phyloP scores from a whole-genome alignment of 768 basidiomycete species.

The Suillus spraguei region DNA sequence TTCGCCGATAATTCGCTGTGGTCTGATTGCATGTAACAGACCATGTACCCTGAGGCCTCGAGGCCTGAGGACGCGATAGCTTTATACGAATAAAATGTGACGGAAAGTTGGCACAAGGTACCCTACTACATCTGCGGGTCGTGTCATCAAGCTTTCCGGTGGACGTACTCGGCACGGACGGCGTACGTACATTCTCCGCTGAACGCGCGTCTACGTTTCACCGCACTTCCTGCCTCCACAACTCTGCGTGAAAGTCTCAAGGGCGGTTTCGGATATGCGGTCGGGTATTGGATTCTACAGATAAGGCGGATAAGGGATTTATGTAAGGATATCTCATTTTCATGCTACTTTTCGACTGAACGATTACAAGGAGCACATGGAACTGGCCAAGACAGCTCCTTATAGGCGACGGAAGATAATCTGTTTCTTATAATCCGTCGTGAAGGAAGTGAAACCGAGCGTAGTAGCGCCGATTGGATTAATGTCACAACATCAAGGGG shows the following conservation, averaged over 20 bases:
- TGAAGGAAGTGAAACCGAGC: background rate
- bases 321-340: background rate
- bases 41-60: background rate
- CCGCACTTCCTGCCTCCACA: background rate
- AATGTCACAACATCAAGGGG: background rate
- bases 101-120: background rate
- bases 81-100: background rate
- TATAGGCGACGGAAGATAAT: too few species aligned
- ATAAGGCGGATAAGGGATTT: conserved; percentile 2
- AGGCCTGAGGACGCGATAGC: background rate
- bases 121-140: background rate
- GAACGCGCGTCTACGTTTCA: background rate
- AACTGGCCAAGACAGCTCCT: too few species aligned
- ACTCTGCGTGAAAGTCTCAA: background rate
- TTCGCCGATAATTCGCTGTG: background rate
- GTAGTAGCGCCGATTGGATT: background rate
- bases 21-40: background rate
- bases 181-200: background rate
- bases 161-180: background rate
- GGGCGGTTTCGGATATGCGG: background rate
- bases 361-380: background rate
- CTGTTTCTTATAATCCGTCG: background rate
- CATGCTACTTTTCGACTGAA: background rate
- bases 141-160: background rate
- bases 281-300: background rate